Percentiles rank a stretch among this genome's conserved stretches.
Conservation (phyloP, 345 rosid genomes). For the Ceriops tagal region DNA sequence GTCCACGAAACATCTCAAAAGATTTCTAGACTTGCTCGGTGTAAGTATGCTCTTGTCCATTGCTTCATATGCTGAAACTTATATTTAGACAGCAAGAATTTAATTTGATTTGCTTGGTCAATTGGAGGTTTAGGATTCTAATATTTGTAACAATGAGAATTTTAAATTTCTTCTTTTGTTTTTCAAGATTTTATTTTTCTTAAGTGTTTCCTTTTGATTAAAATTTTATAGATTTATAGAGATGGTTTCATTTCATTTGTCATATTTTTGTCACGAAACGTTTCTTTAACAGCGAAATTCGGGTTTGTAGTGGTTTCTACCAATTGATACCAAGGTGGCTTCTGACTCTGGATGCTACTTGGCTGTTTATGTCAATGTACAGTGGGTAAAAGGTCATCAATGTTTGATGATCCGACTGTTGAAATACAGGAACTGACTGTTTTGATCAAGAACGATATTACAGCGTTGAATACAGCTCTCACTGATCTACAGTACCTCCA, state of each 20-base stretch:
- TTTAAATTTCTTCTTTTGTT: not conserved
- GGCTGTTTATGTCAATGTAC: conserved; percentile 11
- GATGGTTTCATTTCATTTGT: not conserved
- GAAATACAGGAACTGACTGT: conserved; percentile 81
- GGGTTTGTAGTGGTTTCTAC: not conserved
- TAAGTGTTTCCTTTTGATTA: not conserved
- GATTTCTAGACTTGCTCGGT: conserved; percentile 61
- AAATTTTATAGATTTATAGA: not conserved
- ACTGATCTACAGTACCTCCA: conserved; percentile 77
- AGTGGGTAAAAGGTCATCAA: conserved; percentile 85
- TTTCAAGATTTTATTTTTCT: not conserved
- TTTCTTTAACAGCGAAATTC: not conserved
- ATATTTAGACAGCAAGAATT: no score
- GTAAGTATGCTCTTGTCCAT: conserved; percentile 25
- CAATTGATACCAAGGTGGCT: not conserved
- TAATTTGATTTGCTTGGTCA: not conserved
- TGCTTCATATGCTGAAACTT: not conserved
- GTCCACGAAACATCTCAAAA: conserved; percentile 72
- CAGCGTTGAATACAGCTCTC: conserved; percentile 64
- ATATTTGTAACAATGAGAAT: not conserved
- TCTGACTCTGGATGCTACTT: conserved; percentile 5
- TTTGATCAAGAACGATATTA: conserved; percentile 78
- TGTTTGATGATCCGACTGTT: conserved; percentile 75
- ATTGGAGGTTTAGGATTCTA: not conserved
- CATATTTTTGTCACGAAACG: not conserved